phyloP scores from a whole-genome alignment of 2,329 filamentous ascomycete species.

The Epichloe elymi region DNA sequence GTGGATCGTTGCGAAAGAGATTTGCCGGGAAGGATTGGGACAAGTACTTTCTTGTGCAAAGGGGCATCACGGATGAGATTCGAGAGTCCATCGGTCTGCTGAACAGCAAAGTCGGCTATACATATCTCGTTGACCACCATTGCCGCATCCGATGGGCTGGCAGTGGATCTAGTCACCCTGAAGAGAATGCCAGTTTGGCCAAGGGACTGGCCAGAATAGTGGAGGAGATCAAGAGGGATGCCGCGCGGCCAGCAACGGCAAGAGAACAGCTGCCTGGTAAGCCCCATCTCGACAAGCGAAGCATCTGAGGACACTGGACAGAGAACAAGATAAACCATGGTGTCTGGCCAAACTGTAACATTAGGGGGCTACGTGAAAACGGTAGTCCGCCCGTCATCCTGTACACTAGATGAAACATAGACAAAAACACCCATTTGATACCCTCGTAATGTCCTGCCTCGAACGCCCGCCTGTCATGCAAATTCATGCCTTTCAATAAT shows the following conservation, averaged over 20 bases:
- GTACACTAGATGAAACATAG: constrained; percentile 13
- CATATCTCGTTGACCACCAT: constrained; percentile 76
- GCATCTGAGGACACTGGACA: constrained; percentile 3
- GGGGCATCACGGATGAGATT: constrained; percentile 46
- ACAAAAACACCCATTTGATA: constrained; percentile 18
- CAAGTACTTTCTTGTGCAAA: constrained; percentile 48
- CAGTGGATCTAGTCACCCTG: constrained; percentile 53
- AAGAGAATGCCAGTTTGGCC: constrained; percentile 54
- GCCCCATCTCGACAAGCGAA: constrained; percentile 16
- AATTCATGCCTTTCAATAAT: constrained; percentile 7
- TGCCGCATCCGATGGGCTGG: constrained; percentile 93
- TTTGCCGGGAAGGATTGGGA: constrained; percentile 41
- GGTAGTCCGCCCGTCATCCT: constrained; percentile 8
- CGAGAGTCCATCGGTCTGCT: constrained; percentile 54
- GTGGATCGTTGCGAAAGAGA: constrained; percentile 35
- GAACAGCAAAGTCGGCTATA: constrained; percentile 88
- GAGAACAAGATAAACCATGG: neutral
- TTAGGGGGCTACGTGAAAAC: neutral
- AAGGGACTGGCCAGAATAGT: constrained; percentile 51
- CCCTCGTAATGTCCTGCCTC: constrained; percentile 11
- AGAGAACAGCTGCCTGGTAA: constrained; percentile 21
- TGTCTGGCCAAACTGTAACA: neutral
- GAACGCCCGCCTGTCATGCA: constrained; percentile 19
- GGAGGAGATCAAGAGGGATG: constrained; percentile 37
- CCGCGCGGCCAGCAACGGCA: constrained; percentile 19